Percentiles rank a stretch among this genome's conserved stretches.
phyloP scores from a whole-genome alignment of 768 basidiomycete species.

The Hygrophorus pudorinus region DNA sequence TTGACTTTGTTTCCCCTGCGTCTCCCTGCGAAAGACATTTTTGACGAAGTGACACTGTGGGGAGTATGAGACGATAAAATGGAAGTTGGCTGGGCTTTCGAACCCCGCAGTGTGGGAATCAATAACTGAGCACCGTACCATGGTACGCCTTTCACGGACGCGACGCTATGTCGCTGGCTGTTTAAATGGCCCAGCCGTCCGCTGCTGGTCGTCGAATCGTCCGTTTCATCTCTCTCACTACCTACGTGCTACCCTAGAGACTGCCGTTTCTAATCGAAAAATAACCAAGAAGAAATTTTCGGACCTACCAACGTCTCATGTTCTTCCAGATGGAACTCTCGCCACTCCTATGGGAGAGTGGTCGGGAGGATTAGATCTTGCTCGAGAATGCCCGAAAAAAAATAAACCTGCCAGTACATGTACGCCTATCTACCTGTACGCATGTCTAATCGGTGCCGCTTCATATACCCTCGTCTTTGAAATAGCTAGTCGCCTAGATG shows the following conservation, averaged over 20 bases:
- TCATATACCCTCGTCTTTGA: too few relatives aligned
- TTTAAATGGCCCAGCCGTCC: background rate
- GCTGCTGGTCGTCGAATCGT: background rate
- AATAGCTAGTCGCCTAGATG: too few relatives aligned
- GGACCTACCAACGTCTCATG: slow-evolving; percentile 45
- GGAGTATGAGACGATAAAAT: slow-evolving; percentile 21
- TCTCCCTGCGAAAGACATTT: slow-evolving; percentile 80
- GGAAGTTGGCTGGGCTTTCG: slow-evolving; percentile 25
- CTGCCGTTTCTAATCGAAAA: slow-evolving; percentile 7
- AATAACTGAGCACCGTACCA: background rate
- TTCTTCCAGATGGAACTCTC: slow-evolving; percentile 31
- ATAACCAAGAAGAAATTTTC: slow-evolving; percentile 40
- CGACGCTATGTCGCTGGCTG: slow-evolving; percentile 2
- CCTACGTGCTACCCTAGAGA: background rate
- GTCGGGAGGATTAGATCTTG: slow-evolving; percentile 20
- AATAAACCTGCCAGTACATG: background rate
- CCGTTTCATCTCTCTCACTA: slow-evolving; percentile 1
- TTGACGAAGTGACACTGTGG: slow-evolving; percentile 14
- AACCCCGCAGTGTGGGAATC: slow-evolving; percentile 28
- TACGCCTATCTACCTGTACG: slow-evolving; percentile 1
- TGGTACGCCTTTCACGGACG: slow-evolving; percentile 3
- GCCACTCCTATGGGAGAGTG: slow-evolving; percentile 35
- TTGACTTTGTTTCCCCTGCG: slow-evolving; percentile 92
- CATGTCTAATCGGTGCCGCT: too few relatives aligned
- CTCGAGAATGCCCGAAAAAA: background rate